Evolutionary conservation across 495 filamentous ascomycete genomes (phyloP).

Genomic region (Penicillium ucsense): DNA sequence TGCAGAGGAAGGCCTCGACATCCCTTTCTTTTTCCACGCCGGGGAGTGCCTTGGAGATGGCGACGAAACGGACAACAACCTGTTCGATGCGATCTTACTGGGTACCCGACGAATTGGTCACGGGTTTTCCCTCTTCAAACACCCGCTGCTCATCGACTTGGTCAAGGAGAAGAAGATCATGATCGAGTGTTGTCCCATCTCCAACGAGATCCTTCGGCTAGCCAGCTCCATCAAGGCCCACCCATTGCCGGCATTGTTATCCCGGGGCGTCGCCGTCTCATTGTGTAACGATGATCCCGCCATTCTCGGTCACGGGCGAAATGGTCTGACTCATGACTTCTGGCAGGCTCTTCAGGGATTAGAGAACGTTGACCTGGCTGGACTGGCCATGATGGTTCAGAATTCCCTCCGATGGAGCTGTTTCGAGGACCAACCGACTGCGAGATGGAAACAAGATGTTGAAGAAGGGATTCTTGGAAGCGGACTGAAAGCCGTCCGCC

Average conservation of each 20-base stretch:
- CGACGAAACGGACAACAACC: slow-evolving; percentile 65
- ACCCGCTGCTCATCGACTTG: slow-evolving; percentile 79
- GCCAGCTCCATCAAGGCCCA: slow-evolving; percentile 67
- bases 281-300: slow-evolving; percentile 83
- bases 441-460: slow-evolving; percentile 62
- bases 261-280: slow-evolving; percentile 57
- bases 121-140: slow-evolving; percentile 79
- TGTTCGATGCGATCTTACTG: slow-evolving; percentile 83
- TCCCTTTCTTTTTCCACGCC: slow-evolving; percentile 96
- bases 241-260: slow-evolving; percentile 72
- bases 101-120: slow-evolving; percentile 85
- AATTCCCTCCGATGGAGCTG: slow-evolving; percentile 87
- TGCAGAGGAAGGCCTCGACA: slow-evolving; percentile 62
- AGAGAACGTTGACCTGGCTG: slow-evolving; percentile 65
- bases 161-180: slow-evolving; percentile 82
- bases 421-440: slow-evolving; percentile 64
- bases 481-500: slow-evolving; percentile 56
- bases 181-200: slow-evolving; percentile 79
- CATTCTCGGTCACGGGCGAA: slow-evolving; percentile 65
- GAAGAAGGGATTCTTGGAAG: slow-evolving; percentile 64
- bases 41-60: slow-evolving; percentile 78
- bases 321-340: slow-evolving; percentile 78
- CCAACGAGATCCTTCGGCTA: slow-evolving; percentile 73
- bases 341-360: slow-evolving; percentile 85
- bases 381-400: slow-evolving; percentile 73